Conservation (phyloP, 805 yeast genomes). For the Starmerella sp. region DNA sequence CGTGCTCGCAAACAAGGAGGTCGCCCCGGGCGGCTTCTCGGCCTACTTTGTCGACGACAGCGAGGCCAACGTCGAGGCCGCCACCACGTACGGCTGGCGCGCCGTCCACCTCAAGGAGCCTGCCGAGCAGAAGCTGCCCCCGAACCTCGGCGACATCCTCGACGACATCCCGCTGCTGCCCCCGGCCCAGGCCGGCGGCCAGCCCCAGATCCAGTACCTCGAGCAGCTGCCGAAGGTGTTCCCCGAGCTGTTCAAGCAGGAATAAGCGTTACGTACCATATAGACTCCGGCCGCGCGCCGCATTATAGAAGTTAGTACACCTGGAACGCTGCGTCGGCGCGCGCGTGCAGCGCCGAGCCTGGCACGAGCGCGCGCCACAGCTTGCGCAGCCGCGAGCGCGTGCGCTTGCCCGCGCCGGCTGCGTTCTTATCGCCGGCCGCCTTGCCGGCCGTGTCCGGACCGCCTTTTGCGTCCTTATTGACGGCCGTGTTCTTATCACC, state of each 20-base stretch:
- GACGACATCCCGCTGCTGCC: constrained; percentile 47
- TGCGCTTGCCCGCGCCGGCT: background rate
- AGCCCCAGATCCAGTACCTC: constrained; percentile 46
- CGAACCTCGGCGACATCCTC: constrained; percentile 40
- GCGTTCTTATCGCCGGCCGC: background rate
- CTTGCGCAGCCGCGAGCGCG: background rate
- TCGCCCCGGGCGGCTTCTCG: background rate
- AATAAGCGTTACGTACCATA: background rate
- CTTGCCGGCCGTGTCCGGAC: background rate
- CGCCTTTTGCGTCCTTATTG: no score
- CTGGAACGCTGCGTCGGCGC: no score
- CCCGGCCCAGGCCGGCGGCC: constrained; percentile 28
- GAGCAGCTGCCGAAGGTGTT: constrained; percentile 42
- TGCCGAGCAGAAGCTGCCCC: constrained; percentile 36
- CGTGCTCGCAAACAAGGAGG: constrained; percentile 28
- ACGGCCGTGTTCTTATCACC: no score
- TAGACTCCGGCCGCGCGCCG: background rate
- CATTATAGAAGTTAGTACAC: background rate
- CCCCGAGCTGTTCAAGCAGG: constrained; percentile 38
- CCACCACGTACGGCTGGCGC: constrained; percentile 59
- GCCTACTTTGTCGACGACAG: constrained; percentile 79
- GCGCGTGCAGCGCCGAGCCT: background rate
- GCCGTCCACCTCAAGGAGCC: constrained; percentile 67
- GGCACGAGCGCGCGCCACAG: background rate
- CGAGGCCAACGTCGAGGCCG: constrained; percentile 64